Conservation (phyloP, 192 early-diverging fungal genomes). For the Cladochytrium replicatum region DNA sequence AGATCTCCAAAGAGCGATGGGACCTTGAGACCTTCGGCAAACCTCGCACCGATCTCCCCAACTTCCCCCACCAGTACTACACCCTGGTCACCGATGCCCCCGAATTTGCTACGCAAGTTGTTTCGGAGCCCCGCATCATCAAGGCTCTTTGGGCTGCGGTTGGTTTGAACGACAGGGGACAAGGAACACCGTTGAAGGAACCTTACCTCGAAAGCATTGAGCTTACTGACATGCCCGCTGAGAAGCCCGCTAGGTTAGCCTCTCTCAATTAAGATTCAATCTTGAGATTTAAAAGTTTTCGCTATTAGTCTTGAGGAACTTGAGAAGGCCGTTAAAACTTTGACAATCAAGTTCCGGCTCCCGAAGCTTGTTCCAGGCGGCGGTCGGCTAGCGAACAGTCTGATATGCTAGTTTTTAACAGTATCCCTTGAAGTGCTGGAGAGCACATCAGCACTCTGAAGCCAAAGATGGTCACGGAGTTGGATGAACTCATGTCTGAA, state of each 20-base stretch:
- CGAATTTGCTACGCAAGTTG: slow-evolving; percentile 41
- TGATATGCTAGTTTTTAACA: too few relatives aligned
- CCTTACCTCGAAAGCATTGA: slow-evolving; percentile 48
- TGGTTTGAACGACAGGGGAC: slow-evolving; percentile 24
- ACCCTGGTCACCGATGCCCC: slow-evolving; percentile 42
- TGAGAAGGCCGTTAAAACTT: slow-evolving; percentile 16
- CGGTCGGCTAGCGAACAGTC: too few relatives aligned
- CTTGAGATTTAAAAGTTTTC: slow-evolving; percentile 16
- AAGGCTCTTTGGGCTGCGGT: slow-evolving; percentile 26
- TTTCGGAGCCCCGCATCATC: slow-evolving; percentile 35
- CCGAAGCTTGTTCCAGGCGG: too few relatives aligned
- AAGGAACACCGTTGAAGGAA: slow-evolving; percentile 15
- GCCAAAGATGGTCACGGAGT: too few relatives aligned
- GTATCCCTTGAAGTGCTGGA: too few relatives aligned
- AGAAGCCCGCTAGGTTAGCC: slow-evolving; percentile 43
- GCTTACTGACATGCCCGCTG: slow-evolving; percentile 47
- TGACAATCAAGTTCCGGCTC: too few relatives aligned
- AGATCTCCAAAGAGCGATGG: slow-evolving; percentile 52
- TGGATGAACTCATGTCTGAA: too few relatives aligned
- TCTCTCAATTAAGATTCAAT: background rate
- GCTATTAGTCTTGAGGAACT: slow-evolving; percentile 39
- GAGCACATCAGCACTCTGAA: too few relatives aligned
- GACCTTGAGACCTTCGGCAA: slow-evolving; percentile 40
- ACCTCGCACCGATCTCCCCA: slow-evolving; percentile 13
- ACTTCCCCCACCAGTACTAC: slow-evolving; percentile 35